phyloP scores from a whole-genome alignment of 345 rosid species.

The Salix purpurea region DNA sequence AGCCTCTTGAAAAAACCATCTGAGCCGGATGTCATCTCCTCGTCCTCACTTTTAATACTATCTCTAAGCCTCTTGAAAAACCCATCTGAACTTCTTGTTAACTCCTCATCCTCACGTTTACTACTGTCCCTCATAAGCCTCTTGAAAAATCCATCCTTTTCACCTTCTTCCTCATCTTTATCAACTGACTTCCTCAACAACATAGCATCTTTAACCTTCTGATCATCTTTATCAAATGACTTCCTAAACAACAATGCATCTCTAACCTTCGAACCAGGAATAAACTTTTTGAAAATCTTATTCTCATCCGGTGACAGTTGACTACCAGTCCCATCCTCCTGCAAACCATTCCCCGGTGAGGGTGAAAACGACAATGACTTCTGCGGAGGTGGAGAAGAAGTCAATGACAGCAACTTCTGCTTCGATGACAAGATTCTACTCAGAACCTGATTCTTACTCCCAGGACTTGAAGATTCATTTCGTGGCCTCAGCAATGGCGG shows the following conservation, averaged over 20 bases:
- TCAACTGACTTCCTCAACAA: slow-evolving; percentile 91
- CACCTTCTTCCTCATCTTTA: slow-evolving; percentile 83
- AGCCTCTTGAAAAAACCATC: slow-evolving; percentile 43
- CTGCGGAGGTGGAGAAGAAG: slow-evolving; percentile 68
- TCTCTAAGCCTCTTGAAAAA: slow-evolving; percentile 55
- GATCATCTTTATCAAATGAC: slow-evolving; percentile 86
- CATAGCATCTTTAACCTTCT: slow-evolving; percentile 87
- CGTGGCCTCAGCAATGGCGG: slow-evolving; percentile 58
- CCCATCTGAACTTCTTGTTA: slow-evolving; percentile 20
- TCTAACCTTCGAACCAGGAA: slow-evolving; percentile 89
- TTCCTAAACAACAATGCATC: slow-evolving; percentile 93
- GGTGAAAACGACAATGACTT: slow-evolving; percentile 71
- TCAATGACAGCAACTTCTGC: slow-evolving; percentile 77
- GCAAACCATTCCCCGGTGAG: slow-evolving; percentile 47
- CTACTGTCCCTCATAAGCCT: slow-evolving; percentile 74
- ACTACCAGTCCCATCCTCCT: slow-evolving; percentile 64
- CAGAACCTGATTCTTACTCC: slow-evolving; percentile 89
- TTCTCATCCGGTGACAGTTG: slow-evolving; percentile 68
- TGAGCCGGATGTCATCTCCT: slow-evolving; percentile 34
- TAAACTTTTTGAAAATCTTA: slow-evolving; percentile 82
- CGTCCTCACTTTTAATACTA: slow-evolving; percentile 56
- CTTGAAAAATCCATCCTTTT: slow-evolving; percentile 93
- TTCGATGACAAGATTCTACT: slow-evolving; percentile 78
- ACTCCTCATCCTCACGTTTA: slow-evolving; percentile 62
- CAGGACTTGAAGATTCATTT: slow-evolving; percentile 51